Conservation (phyloP, 768 basidiomycete genomes). For the Mycena pura region DNA sequence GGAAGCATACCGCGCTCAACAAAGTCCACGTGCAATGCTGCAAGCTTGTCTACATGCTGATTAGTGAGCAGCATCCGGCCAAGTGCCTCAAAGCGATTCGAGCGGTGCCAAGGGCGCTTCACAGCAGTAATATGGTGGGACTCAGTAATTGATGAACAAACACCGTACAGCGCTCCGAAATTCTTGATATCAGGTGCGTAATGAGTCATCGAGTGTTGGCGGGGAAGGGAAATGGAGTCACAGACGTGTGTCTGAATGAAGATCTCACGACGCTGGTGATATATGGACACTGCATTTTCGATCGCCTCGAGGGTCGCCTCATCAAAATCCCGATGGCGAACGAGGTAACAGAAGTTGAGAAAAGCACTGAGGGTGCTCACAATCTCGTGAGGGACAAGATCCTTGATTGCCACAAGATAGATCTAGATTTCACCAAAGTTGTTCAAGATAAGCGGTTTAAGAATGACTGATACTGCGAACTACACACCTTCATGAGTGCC, state of each 20-base stretch:
- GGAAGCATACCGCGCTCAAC: slow-evolving; percentile 26
- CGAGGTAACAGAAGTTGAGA: slow-evolving; percentile 34
- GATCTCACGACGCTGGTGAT: not conserved
- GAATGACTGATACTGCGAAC: too few relatives aligned
- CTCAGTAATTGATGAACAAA: slow-evolving; percentile 27
- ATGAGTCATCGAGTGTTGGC: slow-evolving; percentile 34
- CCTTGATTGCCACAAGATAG: slow-evolving; percentile 29
- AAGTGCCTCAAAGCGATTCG: slow-evolving; percentile 28
- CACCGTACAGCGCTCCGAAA: slow-evolving; percentile 31
- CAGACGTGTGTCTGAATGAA: not conserved
- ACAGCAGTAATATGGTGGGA: slow-evolving; percentile 35
- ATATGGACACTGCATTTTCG: not conserved
- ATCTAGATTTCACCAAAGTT: too few relatives aligned
- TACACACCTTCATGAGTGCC: slow-evolving; percentile 34
- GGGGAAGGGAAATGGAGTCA: slow-evolving; percentile 31
- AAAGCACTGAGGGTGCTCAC: slow-evolving; percentile 26
- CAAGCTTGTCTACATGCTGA: slow-evolving; percentile 29
- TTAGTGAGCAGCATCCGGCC: slow-evolving; percentile 32
- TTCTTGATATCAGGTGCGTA: slow-evolving; percentile 25
- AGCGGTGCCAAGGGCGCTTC: slow-evolving; percentile 32
- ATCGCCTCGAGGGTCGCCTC: not conserved
- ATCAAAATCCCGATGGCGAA: slow-evolving; percentile 20
- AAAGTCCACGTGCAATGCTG: slow-evolving; percentile 25
- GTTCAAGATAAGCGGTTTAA: not conserved
- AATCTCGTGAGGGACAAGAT: slow-evolving; percentile 24